phyloP scores from a whole-genome alignment of 345 rosid genomes.

The Combretum micranthum region DNA sequence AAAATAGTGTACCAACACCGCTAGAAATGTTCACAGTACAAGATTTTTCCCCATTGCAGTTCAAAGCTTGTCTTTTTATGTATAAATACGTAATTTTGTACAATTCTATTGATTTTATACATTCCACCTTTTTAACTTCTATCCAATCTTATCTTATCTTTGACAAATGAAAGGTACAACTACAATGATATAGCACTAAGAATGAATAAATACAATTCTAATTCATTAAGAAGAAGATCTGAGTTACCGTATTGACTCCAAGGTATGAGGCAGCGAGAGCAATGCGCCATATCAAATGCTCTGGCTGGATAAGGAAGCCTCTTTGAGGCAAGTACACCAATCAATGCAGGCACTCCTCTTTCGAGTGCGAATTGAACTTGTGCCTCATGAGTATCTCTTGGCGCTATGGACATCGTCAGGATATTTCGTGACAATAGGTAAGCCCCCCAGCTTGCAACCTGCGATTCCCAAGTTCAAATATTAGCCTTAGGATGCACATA shows the following conservation, averaged over 20 bases:
- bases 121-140: too few relatives aligned
- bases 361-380: constrained; percentile 95
- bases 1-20: too few relatives aligned
- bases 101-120: too few relatives aligned
- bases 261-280: constrained; percentile 96
- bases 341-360: constrained; percentile 88
- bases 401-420: constrained; percentile 78
- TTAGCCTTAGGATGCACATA: background rate
- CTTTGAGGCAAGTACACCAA: constrained; percentile 79
- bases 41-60: too few relatives aligned
- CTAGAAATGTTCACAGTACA: too few relatives aligned
- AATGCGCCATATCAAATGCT: constrained; percentile 93
- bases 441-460: constrained; percentile 97
- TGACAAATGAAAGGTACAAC: too few relatives aligned
- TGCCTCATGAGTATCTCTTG: constrained; percentile 88
- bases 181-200: too few relatives aligned
- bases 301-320: constrained; percentile 83
- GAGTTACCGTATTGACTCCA: constrained; percentile 70
- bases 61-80: too few relatives aligned
- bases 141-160: too few relatives aligned
- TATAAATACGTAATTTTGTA: too few relatives aligned
- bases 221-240: background rate
- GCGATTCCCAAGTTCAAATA: background rate
- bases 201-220: too few relatives aligned
- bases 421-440: constrained; percentile 66